These are phyloP conservation scores for Eimeria falciformis DNA, from an alignment of 169 alveolate genomes.

Conservation along the genomic window DNA sequence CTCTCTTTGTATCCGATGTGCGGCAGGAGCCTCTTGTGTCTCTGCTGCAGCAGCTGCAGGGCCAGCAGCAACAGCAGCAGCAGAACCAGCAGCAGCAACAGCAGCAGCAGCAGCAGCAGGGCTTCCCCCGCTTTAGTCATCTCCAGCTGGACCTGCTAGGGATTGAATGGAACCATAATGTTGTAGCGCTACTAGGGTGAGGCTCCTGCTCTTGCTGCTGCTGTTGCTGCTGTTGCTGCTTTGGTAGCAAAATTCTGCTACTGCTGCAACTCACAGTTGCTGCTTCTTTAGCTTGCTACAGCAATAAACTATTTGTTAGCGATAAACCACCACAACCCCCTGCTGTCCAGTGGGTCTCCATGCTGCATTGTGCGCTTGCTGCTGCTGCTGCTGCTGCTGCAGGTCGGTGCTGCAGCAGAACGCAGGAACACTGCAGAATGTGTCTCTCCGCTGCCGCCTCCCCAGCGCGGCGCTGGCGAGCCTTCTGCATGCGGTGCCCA, in stretches of 20 bases:
- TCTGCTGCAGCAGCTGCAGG: conserved; percentile 16
- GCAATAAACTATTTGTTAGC: no score
- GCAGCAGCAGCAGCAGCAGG: conserved; percentile 3
- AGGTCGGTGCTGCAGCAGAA: conserved; percentile 11
- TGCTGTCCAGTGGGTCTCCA: no score
- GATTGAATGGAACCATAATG: conserved; percentile 28
- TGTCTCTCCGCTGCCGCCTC: conserved; percentile 40
- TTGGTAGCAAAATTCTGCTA: background rate
- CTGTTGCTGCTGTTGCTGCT: conserved; percentile 42
- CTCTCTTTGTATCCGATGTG: conserved; percentile 27
- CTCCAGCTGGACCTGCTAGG: conserved; percentile 51
- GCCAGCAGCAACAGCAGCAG: background rate
- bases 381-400: conserved; percentile 25
- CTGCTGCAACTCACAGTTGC: background rate
- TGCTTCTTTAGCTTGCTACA: background rate
- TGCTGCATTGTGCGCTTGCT: background rate
- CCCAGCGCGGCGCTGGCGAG: background rate
- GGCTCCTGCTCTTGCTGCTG: conserved; percentile 16
- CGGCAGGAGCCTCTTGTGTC: conserved; percentile 10
- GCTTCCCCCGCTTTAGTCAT: background rate
- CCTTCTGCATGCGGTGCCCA: conserved; percentile 25
- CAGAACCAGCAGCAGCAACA: background rate
- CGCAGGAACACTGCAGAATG: background rate
- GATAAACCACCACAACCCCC: no score
- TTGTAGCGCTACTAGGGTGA: conserved; percentile 17